Base-by-base conservation (phyloP, 1,284 basidiomycete species). In the Earliella scabrosa region DNA sequence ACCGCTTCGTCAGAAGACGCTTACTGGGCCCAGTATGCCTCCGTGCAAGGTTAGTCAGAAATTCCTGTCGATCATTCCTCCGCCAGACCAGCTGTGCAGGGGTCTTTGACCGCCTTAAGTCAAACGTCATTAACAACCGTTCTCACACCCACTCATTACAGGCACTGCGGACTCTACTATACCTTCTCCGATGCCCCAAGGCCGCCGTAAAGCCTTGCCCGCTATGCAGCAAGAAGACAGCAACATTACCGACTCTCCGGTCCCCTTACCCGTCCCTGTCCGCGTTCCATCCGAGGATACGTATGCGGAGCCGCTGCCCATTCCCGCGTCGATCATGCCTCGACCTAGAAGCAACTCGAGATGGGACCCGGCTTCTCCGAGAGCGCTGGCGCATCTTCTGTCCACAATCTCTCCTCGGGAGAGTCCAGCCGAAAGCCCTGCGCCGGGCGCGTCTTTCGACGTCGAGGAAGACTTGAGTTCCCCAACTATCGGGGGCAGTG, bases 11-110 rank as follows among this genome's bases (percentile, higher is more conserved):
- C 80, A 36, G 88, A 90, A 66, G 89, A 90, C 59, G 86, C 86
- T 3, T 90, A 91, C 64, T 90, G 88, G 87, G 87, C 86, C 20
- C 85, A 77, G 52, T 90, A 90, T 66, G 73, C 83, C 40, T 76
- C 77, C 26, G 80, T 90, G 9, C 87, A 90, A 70, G 88, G 89
- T 88, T 61, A 65, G 73, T 65, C 50, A 29, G 13, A 7, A 16
- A 18, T 45, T 29, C 34, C 13, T 20, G 32, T 10, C 2, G 20
- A 23, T 26, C 18, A 6, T 23, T 20, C 20, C 20, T 18, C 45
- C 21, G 32, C 23, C 16, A 23, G 6, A 3, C n/a, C 13, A 29
- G 24, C 41, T 23, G 21, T 40, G 8, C 20, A 13, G 11, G 39
- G 41, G 10, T 16, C 29, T 16, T 49, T 20, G 26, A n/a, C n/a